Evolutionary conservation across 441 rosid genomes (phyloP).

Genomic region (Erodium trifolium): DNA sequence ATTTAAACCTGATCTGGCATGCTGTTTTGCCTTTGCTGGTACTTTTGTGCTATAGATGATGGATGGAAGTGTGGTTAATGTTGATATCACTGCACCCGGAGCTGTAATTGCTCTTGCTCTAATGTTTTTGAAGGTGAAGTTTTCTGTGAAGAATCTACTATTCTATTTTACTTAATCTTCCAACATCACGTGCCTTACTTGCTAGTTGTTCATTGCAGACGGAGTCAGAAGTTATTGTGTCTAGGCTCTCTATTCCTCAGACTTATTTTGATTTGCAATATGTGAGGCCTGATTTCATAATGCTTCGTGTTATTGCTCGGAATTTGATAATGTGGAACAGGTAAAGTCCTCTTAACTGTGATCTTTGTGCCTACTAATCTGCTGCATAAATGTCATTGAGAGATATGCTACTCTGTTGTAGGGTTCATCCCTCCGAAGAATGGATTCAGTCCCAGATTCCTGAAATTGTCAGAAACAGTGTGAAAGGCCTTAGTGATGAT

Average conservation of each 20-base stretch:
- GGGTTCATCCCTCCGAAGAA: constrained; percentile 72
- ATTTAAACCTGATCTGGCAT: constrained; percentile 13
- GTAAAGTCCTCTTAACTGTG: constrained; percentile 28
- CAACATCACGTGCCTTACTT: constrained; percentile 17
- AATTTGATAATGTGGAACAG: constrained; percentile 96
- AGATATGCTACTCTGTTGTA: constrained; percentile 28
- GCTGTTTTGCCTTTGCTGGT: constrained; percentile 13
- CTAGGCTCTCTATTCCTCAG: constrained; percentile 80
- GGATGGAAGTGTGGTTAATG: constrained; percentile 71
- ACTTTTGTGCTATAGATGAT: constrained; percentile 45
- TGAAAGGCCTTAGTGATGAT: constrained; percentile 59
- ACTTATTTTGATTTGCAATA: constrained; percentile 78
- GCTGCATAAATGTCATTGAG: neutral
- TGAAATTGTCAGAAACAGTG: constrained; percentile 58
- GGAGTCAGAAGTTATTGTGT: constrained; percentile 66
- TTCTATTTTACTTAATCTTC: constrained; percentile 15
- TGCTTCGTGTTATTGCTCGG: constrained; percentile 97
- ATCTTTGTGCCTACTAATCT: constrained; percentile 17
- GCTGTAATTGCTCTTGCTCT: constrained; percentile 82
- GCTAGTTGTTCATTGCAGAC: constrained; percentile 46
- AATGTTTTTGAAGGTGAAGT: constrained; percentile 79
- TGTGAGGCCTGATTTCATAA: constrained; percentile 93
- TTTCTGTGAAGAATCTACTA: constrained; percentile 16
- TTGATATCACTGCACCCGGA: constrained; percentile 98
- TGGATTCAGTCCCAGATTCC: constrained; percentile 95